Evolutionary conservation across 768 basidiomycete genomes (phyloP).

Genomic region (Tricholoma hemisulphureum): DNA sequence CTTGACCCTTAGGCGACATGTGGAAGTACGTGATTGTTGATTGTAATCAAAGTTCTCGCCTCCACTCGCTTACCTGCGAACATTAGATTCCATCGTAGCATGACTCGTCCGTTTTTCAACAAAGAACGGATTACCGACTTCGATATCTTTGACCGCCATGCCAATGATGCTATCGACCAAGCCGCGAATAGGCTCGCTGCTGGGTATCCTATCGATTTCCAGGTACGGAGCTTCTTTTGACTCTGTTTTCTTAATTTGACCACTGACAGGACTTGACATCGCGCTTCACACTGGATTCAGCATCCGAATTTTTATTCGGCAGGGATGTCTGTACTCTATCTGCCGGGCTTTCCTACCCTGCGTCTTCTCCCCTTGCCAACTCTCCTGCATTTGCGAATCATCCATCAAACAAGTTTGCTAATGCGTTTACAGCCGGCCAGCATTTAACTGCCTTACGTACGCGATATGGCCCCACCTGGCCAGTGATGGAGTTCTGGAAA

Average conservation of each 20-base stretch:
- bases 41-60: not conserved
- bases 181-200: conserved; percentile 41
- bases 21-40: conserved; percentile 48
- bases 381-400: conserved; percentile 27
- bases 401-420: conserved; percentile 43
- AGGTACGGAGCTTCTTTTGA: conserved; percentile 29
- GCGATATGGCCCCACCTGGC: conserved; percentile 43
- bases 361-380: conserved; percentile 24
- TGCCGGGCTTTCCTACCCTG: conserved; percentile 51
- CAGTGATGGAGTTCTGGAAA: conserved; percentile 49
- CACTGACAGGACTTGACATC: conserved; percentile 38
- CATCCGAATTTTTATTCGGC: conserved; percentile 61
- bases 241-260: not conserved
- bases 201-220: conserved; percentile 57
- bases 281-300: conserved; percentile 64
- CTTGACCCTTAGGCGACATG: conserved; percentile 48
- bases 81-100: conserved; percentile 53
- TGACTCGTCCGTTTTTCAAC: conserved; percentile 62
- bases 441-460: conserved; percentile 33
- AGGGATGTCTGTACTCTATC: conserved; percentile 48
- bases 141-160: conserved; percentile 53
- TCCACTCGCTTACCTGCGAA: not conserved
- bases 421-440: conserved; percentile 50
- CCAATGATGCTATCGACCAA: conserved; percentile 44
- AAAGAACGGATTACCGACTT: conserved; percentile 53